A percentile compares a stretch with the other conserved stretches of the same genome.
Conservation (phyloP, 176 grass and related monocot genomes). For the Dactylis glomerata region DNA sequence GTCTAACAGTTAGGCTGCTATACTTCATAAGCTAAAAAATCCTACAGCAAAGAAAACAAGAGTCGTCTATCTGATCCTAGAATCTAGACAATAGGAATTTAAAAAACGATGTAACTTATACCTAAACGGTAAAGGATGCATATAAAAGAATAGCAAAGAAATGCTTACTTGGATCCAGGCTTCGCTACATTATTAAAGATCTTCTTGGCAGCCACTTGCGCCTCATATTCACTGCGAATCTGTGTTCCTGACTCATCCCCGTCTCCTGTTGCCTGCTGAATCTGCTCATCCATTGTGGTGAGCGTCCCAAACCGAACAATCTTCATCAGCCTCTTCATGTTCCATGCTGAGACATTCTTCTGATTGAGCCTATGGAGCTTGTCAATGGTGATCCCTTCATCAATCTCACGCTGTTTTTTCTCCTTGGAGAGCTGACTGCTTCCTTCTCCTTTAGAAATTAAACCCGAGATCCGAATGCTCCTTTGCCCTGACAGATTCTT, state of each 20-base stretch:
- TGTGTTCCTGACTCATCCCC: slow-evolving; percentile 56
- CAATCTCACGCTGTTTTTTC: slow-evolving; percentile 31
- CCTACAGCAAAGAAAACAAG: not conserved
- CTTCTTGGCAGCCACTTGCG: slow-evolving; percentile 63
- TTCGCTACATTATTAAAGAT: slow-evolving; percentile 80
- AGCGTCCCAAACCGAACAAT: slow-evolving; percentile 61
- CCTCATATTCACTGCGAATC: slow-evolving; percentile 71
- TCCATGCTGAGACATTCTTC: slow-evolving; percentile 77
- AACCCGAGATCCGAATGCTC: slow-evolving; percentile 36
- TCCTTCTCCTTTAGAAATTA: slow-evolving; percentile 38
- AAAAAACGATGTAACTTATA: not conserved
- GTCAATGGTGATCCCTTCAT: slow-evolving; percentile 52
- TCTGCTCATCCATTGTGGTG: slow-evolving; percentile 66
- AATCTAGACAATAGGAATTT: slow-evolving; percentile 2
- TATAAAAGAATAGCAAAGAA: not conserved
- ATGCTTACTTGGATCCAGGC: slow-evolving; percentile 55
- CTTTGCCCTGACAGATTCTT: slow-evolving; percentile 41
- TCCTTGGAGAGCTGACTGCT: slow-evolving; percentile 45
- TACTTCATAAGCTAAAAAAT: not conserved
- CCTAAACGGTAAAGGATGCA: not conserved
- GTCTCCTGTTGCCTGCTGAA: slow-evolving; percentile 39
- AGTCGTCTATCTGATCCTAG: not conserved
- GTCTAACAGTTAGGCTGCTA: not conserved
- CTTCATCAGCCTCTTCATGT: slow-evolving; percentile 78
- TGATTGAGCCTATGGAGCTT: slow-evolving; percentile 73